phyloP scores from a whole-genome alignment of 2,329 filamentous ascomycete genomes.

The Xylariaceae sp. region DNA sequence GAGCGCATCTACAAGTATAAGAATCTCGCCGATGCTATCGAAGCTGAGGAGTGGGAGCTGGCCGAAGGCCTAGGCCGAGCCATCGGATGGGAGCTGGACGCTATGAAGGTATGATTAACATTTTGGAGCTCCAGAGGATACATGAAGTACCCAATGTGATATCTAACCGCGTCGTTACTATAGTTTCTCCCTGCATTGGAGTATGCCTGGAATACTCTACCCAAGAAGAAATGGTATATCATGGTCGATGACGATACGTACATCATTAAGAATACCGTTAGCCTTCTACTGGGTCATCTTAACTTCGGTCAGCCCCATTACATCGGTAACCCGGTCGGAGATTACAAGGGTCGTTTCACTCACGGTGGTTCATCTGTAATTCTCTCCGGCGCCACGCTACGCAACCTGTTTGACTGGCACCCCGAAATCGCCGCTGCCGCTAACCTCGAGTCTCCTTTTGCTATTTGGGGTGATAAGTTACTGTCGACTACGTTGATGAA shows the following conservation, averaged over 20 bases:
- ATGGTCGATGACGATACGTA: conserved; percentile 56
- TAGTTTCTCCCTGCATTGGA: conserved; percentile 53
- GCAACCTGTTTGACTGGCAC: conserved; percentile 39
- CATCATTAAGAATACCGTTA: conserved; percentile 45
- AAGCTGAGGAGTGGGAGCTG: conserved; percentile 32
- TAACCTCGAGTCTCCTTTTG: conserved; percentile 44
- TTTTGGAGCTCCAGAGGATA: neutral
- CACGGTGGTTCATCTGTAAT: conserved; percentile 53
- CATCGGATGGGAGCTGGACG: conserved; percentile 34
- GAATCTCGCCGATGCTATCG: conserved; percentile 30
- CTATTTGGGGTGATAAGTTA: conserved; percentile 51
- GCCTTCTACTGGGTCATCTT: conserved; percentile 44
- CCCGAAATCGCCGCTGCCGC: conserved; percentile 40
- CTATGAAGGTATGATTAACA: conserved; percentile 32
- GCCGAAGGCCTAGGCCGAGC: conserved; percentile 30
- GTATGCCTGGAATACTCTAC: conserved; percentile 45
- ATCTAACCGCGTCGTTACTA: conserved; percentile 6
- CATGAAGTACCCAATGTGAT: neutral
- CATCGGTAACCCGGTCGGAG: conserved; percentile 53
- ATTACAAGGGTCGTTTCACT: conserved; percentile 51
- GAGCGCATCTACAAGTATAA: conserved; percentile 32
- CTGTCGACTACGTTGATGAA: conserved; percentile 49
- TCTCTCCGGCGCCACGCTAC: conserved; percentile 47
- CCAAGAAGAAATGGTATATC: conserved; percentile 54
- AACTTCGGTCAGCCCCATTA: conserved; percentile 44